These are phyloP conservation scores for Chenopodium berlandieri DNA, from an alignment of 148 eudicot species.

Conservation along the genomic window DNA sequence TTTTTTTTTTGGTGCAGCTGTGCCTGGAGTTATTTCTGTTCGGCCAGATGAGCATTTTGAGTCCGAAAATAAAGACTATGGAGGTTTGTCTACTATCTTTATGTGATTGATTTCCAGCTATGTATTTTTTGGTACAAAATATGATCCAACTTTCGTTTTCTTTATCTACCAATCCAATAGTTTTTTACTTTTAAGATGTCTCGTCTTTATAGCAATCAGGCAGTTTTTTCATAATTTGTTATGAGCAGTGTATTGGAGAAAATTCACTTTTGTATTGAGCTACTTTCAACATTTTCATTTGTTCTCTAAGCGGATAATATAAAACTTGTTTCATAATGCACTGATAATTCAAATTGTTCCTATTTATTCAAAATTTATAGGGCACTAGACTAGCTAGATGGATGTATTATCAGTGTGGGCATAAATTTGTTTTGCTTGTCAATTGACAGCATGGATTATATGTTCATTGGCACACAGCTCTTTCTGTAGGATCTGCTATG, in stretches of 20 bases:
- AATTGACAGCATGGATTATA: not conserved
- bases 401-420: not conserved
- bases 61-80: conserved; percentile 53
- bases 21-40: conserved; percentile 71
- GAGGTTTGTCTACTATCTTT: conserved; percentile 50
- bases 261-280: not conserved
- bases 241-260: not conserved
- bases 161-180: not conserved
- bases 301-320: not conserved
- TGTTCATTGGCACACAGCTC: not conserved
- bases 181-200: not conserved
- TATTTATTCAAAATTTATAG: not conserved
- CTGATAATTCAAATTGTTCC: not conserved
- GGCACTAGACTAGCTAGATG: not conserved
- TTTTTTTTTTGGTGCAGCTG: conserved; percentile 42
- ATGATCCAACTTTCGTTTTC: not conserved
- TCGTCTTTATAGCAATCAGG: not conserved
- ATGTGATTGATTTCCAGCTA: not conserved
- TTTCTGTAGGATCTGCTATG: not conserved
- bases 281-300: not conserved
- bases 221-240: not conserved
- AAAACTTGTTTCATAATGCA: not conserved
- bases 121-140: not conserved
- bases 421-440: not conserved
- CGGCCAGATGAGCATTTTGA: conserved; percentile 59